These are phyloP conservation scores for Lactarius quietus DNA, from an alignment of 768 basidiomycete species.

Conservation along the genomic window DNA sequence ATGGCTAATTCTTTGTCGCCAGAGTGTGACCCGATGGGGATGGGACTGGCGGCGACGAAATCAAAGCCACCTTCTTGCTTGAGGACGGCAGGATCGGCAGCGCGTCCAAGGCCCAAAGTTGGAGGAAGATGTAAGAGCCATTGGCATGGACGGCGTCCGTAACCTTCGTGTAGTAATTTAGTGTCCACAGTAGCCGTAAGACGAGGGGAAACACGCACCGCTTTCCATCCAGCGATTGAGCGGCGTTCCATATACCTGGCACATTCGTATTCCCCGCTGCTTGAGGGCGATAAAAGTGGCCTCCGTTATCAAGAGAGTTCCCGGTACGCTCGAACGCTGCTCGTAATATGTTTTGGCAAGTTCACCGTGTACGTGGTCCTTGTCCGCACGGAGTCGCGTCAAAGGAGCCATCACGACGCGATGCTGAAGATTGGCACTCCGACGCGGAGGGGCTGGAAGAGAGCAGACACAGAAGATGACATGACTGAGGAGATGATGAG, in stretches of 20 bases:
- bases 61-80: background rate
- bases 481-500: background rate
- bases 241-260: background rate
- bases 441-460: background rate
- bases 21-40: background rate
- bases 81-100: background rate
- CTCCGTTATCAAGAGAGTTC: background rate
- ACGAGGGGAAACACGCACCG: background rate
- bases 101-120: background rate
- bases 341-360: background rate
- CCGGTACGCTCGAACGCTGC: background rate
- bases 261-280: background rate
- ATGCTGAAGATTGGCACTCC: background rate
- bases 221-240: background rate
- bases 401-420: background rate
- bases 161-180: background rate
- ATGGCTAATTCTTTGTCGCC: background rate
- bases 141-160: background rate
- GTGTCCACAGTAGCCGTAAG: background rate
- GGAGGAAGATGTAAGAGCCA: background rate
- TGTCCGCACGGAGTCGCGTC: background rate
- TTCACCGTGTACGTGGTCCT: background rate
- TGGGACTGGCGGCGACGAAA: background rate
- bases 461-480: background rate
- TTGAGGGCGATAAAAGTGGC: background rate